Conservation (phyloP, 2,329 filamentous ascomycete species). For the Atkinsonella texensis region DNA sequence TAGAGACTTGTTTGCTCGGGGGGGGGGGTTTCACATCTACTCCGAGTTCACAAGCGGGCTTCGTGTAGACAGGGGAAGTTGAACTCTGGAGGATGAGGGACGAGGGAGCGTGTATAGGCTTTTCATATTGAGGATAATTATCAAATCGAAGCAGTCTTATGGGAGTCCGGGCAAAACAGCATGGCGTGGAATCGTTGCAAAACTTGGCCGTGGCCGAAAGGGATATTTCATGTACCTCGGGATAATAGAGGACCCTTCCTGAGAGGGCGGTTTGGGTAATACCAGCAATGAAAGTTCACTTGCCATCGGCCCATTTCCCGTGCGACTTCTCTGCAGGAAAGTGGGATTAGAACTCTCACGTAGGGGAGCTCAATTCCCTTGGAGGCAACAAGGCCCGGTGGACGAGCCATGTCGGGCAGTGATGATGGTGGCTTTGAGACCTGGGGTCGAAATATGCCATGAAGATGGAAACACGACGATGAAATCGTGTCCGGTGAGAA, state of each 20-base stretch:
- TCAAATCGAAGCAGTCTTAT: too few relatives aligned
- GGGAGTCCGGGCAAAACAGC: too few relatives aligned
- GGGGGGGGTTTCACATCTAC: neutral
- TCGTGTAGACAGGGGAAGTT: neutral
- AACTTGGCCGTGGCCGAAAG: too few relatives aligned
- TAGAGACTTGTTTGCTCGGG: too few relatives aligned
- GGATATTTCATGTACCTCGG: too few relatives aligned
- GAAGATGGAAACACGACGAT: neutral
- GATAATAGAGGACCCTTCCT: too few relatives aligned
- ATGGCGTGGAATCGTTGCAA: too few relatives aligned
- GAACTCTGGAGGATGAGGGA: neutral
- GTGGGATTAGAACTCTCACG: constrained; percentile 27
- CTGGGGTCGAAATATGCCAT: neutral
- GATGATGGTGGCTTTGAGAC: neutral
- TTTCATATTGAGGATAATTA: neutral
- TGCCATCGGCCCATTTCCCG: neutral
- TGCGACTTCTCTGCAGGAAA: neutral
- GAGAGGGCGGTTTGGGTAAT: too few relatives aligned
- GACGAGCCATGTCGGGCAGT: constrained; percentile 15
- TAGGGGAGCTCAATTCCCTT: constrained; percentile 55
- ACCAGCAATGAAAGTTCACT: too few relatives aligned
- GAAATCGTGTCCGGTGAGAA: too few relatives aligned
- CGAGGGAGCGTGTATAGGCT: neutral
- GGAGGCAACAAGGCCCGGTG: constrained; percentile 45
- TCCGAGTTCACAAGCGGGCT: neutral